Evolutionary conservation across 805 yeast species (phyloP), one percentile per base, ranked within the genome.

Genomic region (Grigorovia yakushimaensis): DNA sequence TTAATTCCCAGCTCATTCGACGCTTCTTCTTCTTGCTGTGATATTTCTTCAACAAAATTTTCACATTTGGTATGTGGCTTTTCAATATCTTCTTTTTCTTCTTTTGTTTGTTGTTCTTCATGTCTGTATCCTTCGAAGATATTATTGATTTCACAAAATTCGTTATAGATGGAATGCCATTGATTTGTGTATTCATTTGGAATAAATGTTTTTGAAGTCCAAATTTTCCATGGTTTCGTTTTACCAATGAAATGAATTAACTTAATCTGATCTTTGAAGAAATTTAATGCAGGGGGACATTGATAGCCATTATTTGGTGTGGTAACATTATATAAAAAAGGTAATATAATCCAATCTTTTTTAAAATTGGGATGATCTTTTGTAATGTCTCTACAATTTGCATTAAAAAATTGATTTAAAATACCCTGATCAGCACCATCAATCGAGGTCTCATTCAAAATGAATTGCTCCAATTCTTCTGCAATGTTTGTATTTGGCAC

Each of bases 401-500:
- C 60, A 43, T 64, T 64, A 61, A 85, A 87, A 57, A 76, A 82
- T 58, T 84, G 85, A 64, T 88, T 88, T 52, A 88, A 70, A 36
- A 88, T 70, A 11, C 97, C 97, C 64, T 88, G 97, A 65, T 88
- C 97, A 2, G 95, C 91, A 39, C 95, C 95, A 65, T 88, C 97
- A 55, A 87, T 85, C 1, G 79, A 69, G 13, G 55, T 55, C 11
- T 52, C 51, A 11, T 49, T 39, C 2, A 49, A 46, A 17, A 67
- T 60, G 30, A 64, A 63, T 2, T 52, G 43, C 23, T 61, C 50
- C 43, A 88, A 69, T 30, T 68, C 65, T 3, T 61, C 50, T 54
- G 69, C 81, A 19, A 71, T 73, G 0, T 54, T 50, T 1, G 51
- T 38, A 53, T 70, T 68, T 3, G 95, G 95, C 35, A 71, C 70